phyloP scores from a whole-genome alignment of 192 early-diverging fungal species.

The Entomortierella parvispora region DNA sequence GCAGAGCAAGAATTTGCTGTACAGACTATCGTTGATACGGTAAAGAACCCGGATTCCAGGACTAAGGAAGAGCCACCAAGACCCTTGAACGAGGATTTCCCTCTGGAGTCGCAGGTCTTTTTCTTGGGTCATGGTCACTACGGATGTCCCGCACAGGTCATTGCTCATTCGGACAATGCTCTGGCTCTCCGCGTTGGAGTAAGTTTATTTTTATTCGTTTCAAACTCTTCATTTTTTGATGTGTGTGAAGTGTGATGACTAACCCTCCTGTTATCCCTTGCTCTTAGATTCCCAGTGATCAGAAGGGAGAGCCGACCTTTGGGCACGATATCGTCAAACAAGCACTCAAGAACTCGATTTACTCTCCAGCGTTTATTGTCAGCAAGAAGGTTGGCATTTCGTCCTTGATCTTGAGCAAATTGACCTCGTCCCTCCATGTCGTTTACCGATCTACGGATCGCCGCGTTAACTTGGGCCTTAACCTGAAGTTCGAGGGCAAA shows the following conservation, averaged over 20 bases:
- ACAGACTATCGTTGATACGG: constrained; percentile 67
- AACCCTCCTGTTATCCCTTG: background rate
- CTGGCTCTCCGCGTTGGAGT: constrained; percentile 59
- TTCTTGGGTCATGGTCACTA: constrained; percentile 82
- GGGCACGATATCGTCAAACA: constrained; percentile 57
- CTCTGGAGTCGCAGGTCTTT: constrained; percentile 75
- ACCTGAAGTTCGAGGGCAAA: constrained; percentile 91
- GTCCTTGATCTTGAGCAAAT: constrained; percentile 77
- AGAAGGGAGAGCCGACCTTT: constrained; percentile 56
- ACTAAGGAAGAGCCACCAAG: constrained; percentile 76
- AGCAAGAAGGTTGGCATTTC: constrained; percentile 73
- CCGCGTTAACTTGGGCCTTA: constrained; percentile 82
- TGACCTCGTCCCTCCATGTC: constrained; percentile 87
- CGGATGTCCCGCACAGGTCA: constrained; percentile 77
- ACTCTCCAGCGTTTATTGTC: constrained; percentile 68
- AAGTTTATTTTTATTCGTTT: constrained; percentile 14
- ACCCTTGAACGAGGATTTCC: constrained; percentile 78
- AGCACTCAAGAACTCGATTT: constrained; percentile 19
- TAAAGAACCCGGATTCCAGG: constrained; percentile 75
- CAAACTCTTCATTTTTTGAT: constrained; percentile 7
- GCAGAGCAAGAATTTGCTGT: constrained; percentile 63
- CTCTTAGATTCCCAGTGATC: constrained; percentile 29
- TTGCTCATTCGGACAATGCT: constrained; percentile 59
- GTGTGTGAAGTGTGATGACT: no score
- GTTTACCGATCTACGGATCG: constrained; percentile 64